Evolutionary conservation across 148 eudicot genomes (phyloP).

Genomic region (Nepenthes gracilis): DNA sequence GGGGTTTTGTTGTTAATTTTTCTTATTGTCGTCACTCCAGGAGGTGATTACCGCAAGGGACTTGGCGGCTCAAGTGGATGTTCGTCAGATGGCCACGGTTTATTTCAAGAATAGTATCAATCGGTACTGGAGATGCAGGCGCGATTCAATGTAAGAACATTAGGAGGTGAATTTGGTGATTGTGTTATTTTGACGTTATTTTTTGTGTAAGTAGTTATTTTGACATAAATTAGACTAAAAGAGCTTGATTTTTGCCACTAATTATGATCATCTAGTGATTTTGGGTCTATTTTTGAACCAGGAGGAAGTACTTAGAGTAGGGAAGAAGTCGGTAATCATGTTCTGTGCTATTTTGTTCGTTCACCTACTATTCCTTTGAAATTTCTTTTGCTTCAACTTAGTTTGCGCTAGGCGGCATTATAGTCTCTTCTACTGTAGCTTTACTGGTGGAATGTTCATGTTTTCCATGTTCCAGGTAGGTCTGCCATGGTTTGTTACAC

Average conservation of each 20-base stretch:
- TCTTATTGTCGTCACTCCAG: constrained; percentile 20
- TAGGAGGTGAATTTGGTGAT: neutral
- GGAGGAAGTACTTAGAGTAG: too few relatives aligned
- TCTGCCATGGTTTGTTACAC: too few relatives aligned
- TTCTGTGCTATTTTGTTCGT: too few relatives aligned
- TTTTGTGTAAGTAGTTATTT: neutral
- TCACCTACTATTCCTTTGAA: too few relatives aligned
- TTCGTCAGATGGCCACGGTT: constrained; percentile 83
- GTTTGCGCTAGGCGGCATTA: too few relatives aligned
- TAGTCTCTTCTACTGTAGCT: too few relatives aligned
- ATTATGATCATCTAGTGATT: too few relatives aligned
- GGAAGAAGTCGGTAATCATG: too few relatives aligned
- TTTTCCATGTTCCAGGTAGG: too few relatives aligned
- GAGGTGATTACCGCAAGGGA: constrained; percentile 88
- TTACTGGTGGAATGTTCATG: too few relatives aligned
- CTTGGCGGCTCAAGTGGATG: constrained; percentile 69
- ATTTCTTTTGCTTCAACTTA: too few relatives aligned
- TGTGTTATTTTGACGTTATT: constrained; percentile 3
- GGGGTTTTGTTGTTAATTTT: neutral
- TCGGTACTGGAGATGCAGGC: constrained; percentile 82
- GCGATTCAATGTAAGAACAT: constrained; percentile 57
- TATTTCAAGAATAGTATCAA: constrained; percentile 82
- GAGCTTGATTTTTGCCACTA: neutral
- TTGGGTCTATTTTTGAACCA: too few relatives aligned
- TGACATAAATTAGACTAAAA: neutral